Base-by-base conservation (phyloP, 2,329 filamentous ascomycete genomes). In the Pezicula neosporulosa region DNA sequence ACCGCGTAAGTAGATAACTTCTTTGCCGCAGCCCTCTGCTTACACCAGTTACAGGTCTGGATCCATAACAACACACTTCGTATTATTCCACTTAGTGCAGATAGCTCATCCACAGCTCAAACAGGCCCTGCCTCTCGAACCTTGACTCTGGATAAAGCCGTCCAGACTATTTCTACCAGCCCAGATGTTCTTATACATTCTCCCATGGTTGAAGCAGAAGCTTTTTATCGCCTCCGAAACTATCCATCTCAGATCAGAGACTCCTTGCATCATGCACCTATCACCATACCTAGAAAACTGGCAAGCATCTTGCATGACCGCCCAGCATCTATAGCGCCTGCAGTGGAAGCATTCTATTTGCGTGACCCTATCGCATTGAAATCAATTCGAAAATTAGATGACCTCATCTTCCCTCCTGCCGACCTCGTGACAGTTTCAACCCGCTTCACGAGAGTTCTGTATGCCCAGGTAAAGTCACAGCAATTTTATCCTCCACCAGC, bases 261-360 rank as follows among this genome's bases (percentile, higher is more conserved):
- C 18, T 90, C 88, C 15, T 74, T 90, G n/a, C 94, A 99, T 67
- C 78, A 87, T 63, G 80, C 89, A 1, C 70, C 85, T 4, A 73
- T 90, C 24, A 86, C 81, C 0, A 77, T 99, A 30, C 94, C 94
- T 0, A 83, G 94, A 52, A 91, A 86, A 59, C 72, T 96, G 27
- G 93, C 91, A 6, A 86, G 86, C 58, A 76, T 97, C 36, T 72
- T 99, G 2, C 88, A 93, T 60, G 72, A 81, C 41, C 82, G 85
- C 19, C 89, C 92, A 0, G 80, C 85, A 15, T 85, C 88, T 53
- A 84, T 97, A 51, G 86, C 91, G 2, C 84, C 91, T 0, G 91
- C 90, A 1, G 82, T 93, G 3, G 95, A 99, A 68, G 85, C 88
- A 1, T 97, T 99, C 69, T 97, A 97, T 67, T 78, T 96, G 13